A percentile compares a stretch with the other conserved stretches of the same genome.
Conservation (phyloP, 1,284 basidiomycete species). For the Leccinum idahoense region DNA sequence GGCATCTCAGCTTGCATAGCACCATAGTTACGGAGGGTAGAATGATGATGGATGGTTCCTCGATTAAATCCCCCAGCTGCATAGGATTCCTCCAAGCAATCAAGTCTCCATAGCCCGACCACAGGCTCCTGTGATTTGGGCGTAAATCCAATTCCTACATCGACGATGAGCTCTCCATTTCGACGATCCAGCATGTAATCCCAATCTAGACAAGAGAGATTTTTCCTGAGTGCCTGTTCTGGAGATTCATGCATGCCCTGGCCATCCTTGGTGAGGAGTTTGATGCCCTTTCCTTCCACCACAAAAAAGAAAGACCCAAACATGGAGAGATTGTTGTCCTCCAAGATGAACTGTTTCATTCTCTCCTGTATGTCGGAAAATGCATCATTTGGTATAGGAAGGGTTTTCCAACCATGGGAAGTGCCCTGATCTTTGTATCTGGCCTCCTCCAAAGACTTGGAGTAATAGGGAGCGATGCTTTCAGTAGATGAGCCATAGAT, state of each 20-base stretch:
- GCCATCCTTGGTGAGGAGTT: too few species aligned
- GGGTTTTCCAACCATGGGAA: background rate
- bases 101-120: background rate
- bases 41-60: background rate
- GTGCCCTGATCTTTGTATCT: conserved; percentile 3
- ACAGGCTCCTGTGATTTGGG: too few species aligned
- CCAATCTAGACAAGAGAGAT: conserved; percentile 8
- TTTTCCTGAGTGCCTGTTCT: background rate
- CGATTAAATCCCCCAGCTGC: background rate
- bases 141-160: background rate
- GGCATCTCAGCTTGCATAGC: background rate
- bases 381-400: background rate
- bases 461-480: too few species aligned
- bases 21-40: background rate
- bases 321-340: background rate
- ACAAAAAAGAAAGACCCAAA: too few species aligned
- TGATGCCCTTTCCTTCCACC: too few species aligned
- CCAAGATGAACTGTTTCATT: background rate
- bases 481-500: too few species aligned
- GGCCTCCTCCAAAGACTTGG: too few species aligned
- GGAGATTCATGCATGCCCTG: too few species aligned
- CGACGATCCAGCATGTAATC: conserved; percentile 8
- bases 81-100: background rate
- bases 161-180: background rate
- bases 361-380: too few species aligned